These are phyloP conservation scores for Fusarium miscanthi DNA, from an alignment of 2,329 filamentous ascomycete genomes.

Conservation along the genomic window DNA sequence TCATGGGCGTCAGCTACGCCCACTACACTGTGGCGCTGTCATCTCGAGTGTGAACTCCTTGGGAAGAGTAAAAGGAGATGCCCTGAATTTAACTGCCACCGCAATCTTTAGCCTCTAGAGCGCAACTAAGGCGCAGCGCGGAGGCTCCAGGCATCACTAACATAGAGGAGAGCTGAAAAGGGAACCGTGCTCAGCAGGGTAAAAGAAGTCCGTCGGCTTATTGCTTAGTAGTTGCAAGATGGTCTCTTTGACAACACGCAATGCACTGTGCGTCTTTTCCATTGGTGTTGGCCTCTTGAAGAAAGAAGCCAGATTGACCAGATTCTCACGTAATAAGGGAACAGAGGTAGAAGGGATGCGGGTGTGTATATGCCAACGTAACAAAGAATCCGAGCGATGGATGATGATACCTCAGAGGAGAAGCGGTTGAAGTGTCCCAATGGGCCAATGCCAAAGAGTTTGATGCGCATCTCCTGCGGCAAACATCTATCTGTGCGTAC, in stretches of 20 bases:
- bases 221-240: background rate
- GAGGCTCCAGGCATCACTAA: slow-evolving; percentile 8
- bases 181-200: slow-evolving; percentile 5
- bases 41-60: slow-evolving; percentile 16
- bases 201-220: background rate
- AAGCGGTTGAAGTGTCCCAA: background rate
- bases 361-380: slow-evolving; percentile 19
- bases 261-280: slow-evolving; percentile 20
- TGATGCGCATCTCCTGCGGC: slow-evolving; percentile 13
- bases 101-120: slow-evolving; percentile 39
- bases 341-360: slow-evolving; percentile 12
- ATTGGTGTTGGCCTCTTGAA: slow-evolving; percentile 1
- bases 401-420: slow-evolving; percentile 6
- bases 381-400: background rate
- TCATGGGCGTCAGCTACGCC: slow-evolving; percentile 35
- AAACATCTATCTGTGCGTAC: too few species aligned
- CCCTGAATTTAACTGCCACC: slow-evolving; percentile 42
- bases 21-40: slow-evolving; percentile 31
- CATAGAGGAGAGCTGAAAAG: slow-evolving; percentile 14
- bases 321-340: slow-evolving; percentile 39
- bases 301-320: slow-evolving; percentile 17
- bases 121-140: slow-evolving; percentile 22
- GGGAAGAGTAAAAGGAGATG: slow-evolving; percentile 22
- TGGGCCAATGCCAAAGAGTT: background rate
- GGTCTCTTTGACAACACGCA: slow-evolving; percentile 13